phyloP scores from a whole-genome alignment of 139 green algal species.

The Closterium sp. region DNA sequence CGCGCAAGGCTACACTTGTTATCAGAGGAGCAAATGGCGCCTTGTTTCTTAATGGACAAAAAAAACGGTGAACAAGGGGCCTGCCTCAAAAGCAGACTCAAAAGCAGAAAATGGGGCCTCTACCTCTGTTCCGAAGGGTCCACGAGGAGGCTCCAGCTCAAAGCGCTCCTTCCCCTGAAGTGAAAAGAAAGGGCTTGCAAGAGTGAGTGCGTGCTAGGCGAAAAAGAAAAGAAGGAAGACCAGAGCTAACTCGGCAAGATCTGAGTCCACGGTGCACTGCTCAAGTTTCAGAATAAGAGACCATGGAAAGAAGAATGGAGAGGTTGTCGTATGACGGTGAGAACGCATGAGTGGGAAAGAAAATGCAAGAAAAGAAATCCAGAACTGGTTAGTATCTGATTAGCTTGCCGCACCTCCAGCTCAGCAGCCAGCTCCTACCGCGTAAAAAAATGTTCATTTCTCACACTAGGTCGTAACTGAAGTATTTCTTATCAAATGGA shows the following conservation, averaged over 20 bases:
- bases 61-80: no score
- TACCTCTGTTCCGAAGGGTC: conserved; percentile 50
- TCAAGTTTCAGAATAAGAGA: neutral
- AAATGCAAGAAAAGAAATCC: conserved; percentile 3
- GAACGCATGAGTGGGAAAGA: neutral
- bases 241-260: neutral
- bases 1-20: no score
- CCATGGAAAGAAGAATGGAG: neutral
- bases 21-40: no score
- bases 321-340: neutral
- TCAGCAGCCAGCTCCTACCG: conserved; percentile 43
- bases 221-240: neutral
- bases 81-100: no score
- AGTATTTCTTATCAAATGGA: neutral
- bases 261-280: neutral
- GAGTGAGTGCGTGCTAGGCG: neutral
- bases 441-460: conserved; percentile 8
- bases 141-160: conserved; percentile 29
- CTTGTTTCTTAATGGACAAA: no score
- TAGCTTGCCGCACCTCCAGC: conserved; percentile 13
- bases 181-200: neutral
- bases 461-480: neutral
- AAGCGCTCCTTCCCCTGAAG: conserved; percentile 44
- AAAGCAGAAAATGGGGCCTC: no score
- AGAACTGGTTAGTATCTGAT: neutral